Evolutionary conservation across 257 asterid genomes (phyloP).

Genomic region (Ilex aquifolium): DNA sequence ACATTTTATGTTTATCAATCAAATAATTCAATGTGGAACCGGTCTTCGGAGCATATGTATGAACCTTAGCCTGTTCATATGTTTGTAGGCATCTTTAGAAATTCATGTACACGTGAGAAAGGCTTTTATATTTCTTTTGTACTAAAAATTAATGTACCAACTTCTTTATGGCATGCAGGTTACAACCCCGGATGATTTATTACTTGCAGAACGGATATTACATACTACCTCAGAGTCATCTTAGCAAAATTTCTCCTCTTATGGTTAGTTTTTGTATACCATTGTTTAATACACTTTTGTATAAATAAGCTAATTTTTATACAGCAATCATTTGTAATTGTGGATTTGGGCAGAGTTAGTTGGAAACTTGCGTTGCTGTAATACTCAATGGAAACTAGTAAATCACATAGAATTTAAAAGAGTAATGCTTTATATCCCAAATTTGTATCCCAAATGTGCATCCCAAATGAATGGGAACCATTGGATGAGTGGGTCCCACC

Average conservation of each 20-base stretch:
- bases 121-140: neutral
- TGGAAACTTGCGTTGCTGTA: no score
- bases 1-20: neutral
- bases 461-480: no score
- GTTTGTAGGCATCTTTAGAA: neutral
- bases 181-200: slow-evolving; percentile 89
- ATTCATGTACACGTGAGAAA: neutral
- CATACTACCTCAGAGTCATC: slow-evolving; percentile 29
- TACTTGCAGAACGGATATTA: slow-evolving; percentile 91
- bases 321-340: no score
- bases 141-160: slow-evolving; percentile 6
- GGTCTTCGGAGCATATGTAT: neutral
- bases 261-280: neutral
- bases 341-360: no score
- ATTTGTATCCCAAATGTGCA: no score
- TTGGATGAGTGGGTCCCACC: no score
- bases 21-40: neutral
- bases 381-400: no score
- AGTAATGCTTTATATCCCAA: no score
- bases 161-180: slow-evolving; percentile 46
- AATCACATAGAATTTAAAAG: no score
- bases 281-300: neutral
- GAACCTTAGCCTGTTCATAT: neutral
- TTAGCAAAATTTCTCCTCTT: neutral
- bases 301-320: no score